phyloP scores from a whole-genome alignment of 1,139 yeast species.

The Taphrina wiesneri region DNA sequence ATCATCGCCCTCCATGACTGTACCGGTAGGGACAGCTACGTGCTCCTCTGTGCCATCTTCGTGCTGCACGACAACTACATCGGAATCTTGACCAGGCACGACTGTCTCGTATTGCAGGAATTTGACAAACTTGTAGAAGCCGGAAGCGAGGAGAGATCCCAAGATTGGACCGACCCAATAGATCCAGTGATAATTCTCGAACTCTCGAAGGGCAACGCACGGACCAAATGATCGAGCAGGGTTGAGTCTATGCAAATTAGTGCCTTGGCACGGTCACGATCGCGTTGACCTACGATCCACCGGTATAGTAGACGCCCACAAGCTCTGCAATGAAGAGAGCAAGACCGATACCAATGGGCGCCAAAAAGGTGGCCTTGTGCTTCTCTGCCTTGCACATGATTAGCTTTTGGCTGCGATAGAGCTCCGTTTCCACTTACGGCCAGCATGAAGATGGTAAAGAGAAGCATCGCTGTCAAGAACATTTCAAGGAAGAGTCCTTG shows the following conservation, averaged over 20 bases:
- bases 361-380: slow-evolving; percentile 71
- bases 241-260: slow-evolving; percentile 51
- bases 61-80: slow-evolving; percentile 11
- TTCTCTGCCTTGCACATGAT: slow-evolving; percentile 60
- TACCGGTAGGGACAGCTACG: slow-evolving; percentile 12
- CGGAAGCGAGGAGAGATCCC: slow-evolving; percentile 35
- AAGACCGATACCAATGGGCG: slow-evolving; percentile 81
- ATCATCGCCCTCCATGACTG: slow-evolving; percentile 16
- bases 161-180: slow-evolving; percentile 61
- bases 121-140: slow-evolving; percentile 25
- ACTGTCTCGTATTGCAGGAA: slow-evolving; percentile 26
- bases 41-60: slow-evolving; percentile 15
- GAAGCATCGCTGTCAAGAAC: slow-evolving; percentile 72
- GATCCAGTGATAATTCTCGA: slow-evolving; percentile 87
- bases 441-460: slow-evolving; percentile 74
- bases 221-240: slow-evolving; percentile 93
- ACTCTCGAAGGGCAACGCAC: slow-evolving; percentile 64
- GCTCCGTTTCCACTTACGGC: slow-evolving; percentile 48
- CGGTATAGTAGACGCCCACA: slow-evolving; percentile 79
- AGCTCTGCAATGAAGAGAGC: slow-evolving; percentile 81
- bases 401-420: background rate
- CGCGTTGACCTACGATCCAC: slow-evolving; percentile 59
- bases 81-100: slow-evolving; percentile 27
- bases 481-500: slow-evolving; percentile 83
- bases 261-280: background rate